Percentiles rank a stretch among this genome's conserved stretches.
Evolutionary conservation across 179 eudicot genomes (phyloP).

Genomic region (Nepenthes alata): DNA sequence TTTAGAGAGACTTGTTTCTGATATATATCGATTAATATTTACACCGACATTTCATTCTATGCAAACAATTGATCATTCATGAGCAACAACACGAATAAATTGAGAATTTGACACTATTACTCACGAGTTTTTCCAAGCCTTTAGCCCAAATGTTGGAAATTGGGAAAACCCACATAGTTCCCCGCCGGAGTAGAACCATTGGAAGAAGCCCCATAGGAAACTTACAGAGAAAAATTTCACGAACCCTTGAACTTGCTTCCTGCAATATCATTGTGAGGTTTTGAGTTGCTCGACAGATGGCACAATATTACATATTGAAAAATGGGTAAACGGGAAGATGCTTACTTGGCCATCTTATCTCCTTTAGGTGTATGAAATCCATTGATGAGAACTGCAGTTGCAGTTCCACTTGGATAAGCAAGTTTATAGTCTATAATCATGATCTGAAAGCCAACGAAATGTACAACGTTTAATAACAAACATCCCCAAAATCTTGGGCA

Average conservation of each 20-base stretch:
- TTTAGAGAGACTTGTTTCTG: no score
- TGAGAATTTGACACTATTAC: conserved; percentile 4
- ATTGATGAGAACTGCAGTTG: conserved; percentile 85
- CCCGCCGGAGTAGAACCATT: conserved; percentile 84
- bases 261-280: conserved; percentile 18
- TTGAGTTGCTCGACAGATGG: neutral
- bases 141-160: conserved; percentile 80
- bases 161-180: conserved; percentile 56
- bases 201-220: conserved; percentile 76
- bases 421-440: conserved; percentile 82
- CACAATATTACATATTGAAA: no score
- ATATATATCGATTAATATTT: no score
- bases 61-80: neutral
- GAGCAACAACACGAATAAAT: neutral
- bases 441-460: conserved; percentile 22
- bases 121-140: conserved; percentile 70
- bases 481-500: no score
- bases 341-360: conserved; percentile 51
- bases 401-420: conserved; percentile 84
- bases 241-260: conserved; percentile 83
- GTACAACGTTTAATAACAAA: no score
- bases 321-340: neutral
- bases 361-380: conserved; percentile 79
- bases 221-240: conserved; percentile 57
- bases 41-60: no score